These are phyloP conservation scores for Aeschynomene evenia DNA, from an alignment of 306 rosid genomes.

Conservation along the genomic window DNA sequence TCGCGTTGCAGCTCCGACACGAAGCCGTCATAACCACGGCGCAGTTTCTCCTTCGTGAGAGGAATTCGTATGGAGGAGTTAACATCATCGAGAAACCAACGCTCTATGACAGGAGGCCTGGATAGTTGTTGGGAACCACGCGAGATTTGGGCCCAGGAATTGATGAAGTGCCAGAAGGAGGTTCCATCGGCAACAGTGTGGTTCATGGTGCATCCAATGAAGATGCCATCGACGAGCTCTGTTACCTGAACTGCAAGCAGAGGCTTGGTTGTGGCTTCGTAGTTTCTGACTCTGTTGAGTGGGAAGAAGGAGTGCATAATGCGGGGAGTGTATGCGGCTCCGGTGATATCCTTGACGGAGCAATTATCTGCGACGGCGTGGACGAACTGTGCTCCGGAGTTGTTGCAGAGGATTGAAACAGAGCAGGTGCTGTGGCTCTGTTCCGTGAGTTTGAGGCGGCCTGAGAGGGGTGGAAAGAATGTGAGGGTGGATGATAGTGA, in stretches of 20 bases:
- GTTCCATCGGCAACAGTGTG: slow-evolving; percentile 39
- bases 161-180: slow-evolving; percentile 40
- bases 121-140: background rate
- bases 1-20: background rate
- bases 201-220: slow-evolving; percentile 34
- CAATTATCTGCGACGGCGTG: slow-evolving; percentile 12
- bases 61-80: slow-evolving; percentile 8
- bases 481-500: slow-evolving; percentile 28
- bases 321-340: slow-evolving; percentile 12
- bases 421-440: slow-evolving; percentile 13
- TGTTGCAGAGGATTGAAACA: slow-evolving; percentile 26
- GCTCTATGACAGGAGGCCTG: background rate
- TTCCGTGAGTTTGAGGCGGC: slow-evolving; percentile 13
- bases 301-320: slow-evolving; percentile 36
- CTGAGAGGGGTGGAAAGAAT: slow-evolving; percentile 35
- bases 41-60: slow-evolving; percentile 17
- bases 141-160: slow-evolving; percentile 43
- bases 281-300: slow-evolving; percentile 24
- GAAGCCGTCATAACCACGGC: background rate
- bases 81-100: background rate
- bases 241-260: background rate
- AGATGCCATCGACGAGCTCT: slow-evolving; percentile 39
- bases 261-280: background rate
- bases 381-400: slow-evolving; percentile 30
- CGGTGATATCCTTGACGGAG: slow-evolving; percentile 18